Percentiles rank a stretch among this genome's conserved stretches.
Evolutionary conservation across 257 asterid species (phyloP).

Genomic region (Handroanthus guayacan): DNA sequence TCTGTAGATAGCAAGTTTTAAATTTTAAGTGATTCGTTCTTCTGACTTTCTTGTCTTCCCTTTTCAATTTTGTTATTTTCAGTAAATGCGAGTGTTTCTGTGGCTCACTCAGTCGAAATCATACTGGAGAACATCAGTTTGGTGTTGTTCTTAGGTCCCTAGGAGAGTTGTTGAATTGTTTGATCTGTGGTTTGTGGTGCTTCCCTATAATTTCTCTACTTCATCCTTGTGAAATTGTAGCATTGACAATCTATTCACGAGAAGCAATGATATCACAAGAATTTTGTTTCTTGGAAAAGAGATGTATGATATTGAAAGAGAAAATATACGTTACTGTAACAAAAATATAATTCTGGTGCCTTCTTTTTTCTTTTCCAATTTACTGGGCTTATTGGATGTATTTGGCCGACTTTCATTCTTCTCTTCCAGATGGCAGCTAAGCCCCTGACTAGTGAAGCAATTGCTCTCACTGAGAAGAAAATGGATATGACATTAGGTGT

Average conservation of each 20-base stretch:
- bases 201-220: not conserved
- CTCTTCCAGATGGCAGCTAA: constrained; percentile 75
- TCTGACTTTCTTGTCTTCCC: not conserved
- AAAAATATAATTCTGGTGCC: not conserved
- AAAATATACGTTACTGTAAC: not conserved
- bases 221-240: not conserved
- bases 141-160: not conserved
- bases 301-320: not conserved
- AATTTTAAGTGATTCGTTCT: not conserved
- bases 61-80: not conserved
- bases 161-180: constrained; percentile 5
- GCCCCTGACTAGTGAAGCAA: constrained; percentile 66
- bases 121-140: not conserved
- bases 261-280: not conserved
- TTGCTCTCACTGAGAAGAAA: constrained; percentile 96
- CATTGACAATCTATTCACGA: not conserved
- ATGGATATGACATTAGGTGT: constrained; percentile 91
- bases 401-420: constrained; percentile 26
- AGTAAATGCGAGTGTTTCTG: not conserved
- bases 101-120: not conserved
- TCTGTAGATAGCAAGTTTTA: not conserved
- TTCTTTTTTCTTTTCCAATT: not conserved
- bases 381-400: not conserved
- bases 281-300: not conserved
- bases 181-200: constrained; percentile 12